A percentile compares a stretch with the other conserved stretches of the same genome.
Conservation (phyloP, 495 filamentous ascomycete species). For the Clohesyomyces aquaticus region DNA sequence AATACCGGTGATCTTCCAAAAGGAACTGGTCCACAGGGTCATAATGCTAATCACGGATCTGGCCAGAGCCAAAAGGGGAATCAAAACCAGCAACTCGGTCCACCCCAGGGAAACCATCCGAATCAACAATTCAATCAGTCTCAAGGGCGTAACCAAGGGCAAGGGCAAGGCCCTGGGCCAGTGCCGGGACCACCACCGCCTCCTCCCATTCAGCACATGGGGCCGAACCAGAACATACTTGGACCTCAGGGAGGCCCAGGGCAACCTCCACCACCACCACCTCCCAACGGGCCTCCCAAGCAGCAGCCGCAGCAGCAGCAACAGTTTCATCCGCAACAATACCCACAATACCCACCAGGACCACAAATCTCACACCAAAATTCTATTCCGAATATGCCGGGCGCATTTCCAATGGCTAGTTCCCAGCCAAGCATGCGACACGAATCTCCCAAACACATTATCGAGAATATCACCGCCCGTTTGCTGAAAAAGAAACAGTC, state of each 20-base stretch:
- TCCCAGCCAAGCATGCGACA: conserved; percentile 6
- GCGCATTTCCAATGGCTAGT: conserved; percentile 9
- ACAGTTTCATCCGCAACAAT: conserved; percentile 6
- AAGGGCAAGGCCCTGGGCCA: conserved; percentile 14
- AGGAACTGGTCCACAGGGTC: not conserved
- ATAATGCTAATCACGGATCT: not conserved
- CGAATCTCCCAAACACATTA: not conserved
- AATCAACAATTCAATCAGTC: not conserved
- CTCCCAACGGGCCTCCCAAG: not conserved
- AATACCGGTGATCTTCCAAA: not conserved
- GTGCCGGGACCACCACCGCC: conserved; percentile 6
- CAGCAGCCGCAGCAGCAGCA: not conserved
- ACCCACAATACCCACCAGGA: conserved; percentile 2
- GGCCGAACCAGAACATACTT: not conserved
- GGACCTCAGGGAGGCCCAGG: not conserved
- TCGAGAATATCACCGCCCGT: not conserved
- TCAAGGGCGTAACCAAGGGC: not conserved
- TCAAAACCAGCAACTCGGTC: not conserved
- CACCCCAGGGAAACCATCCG: not conserved
- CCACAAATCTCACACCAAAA: not conserved
- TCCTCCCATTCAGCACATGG: not conserved
- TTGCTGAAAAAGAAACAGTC: conserved; percentile 11
- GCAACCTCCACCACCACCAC: conserved; percentile 8
- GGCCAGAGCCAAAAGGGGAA: conserved; percentile 1
- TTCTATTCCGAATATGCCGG: conserved; percentile 4